Evolutionary conservation across 257 asterid genomes (phyloP).

Genomic region (Solanum paucissectum): DNA sequence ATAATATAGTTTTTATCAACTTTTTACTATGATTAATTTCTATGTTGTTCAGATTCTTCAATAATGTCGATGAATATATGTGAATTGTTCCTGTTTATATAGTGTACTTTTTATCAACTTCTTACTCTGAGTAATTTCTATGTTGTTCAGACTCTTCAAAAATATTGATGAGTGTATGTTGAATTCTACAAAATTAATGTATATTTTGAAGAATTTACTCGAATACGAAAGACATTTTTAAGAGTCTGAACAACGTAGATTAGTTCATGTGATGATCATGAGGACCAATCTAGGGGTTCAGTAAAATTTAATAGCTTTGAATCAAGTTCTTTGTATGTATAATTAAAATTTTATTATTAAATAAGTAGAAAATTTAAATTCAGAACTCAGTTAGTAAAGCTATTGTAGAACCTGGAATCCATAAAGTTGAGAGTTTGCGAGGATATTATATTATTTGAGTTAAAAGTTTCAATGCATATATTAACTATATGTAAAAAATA

Average conservation of each 20-base stretch:
- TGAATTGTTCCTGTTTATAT: no score
- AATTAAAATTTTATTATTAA: neutral
- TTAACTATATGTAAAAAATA: neutral
- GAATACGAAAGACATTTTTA: rapidly evolving
- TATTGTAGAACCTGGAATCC: neutral
- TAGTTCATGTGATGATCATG: neutral
- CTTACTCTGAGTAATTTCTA: neutral
- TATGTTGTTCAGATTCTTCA: neutral
- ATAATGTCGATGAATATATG: no score
- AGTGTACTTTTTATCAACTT: no score
- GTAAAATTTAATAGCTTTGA: neutral
- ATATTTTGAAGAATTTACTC: neutral
- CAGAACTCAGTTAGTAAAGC: neutral
- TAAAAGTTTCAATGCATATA: neutral
- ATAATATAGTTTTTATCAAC: neutral
- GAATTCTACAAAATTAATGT: rapidly evolving
- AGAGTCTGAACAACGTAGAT: neutral
- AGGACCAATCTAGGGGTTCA: neutral
- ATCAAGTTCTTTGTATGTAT: neutral
- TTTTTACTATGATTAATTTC: neutral
- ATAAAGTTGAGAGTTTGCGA: neutral
- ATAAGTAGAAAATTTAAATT: neutral
- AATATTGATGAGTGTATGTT: neutral
- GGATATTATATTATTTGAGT: neutral
- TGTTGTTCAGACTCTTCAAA: rapidly evolving